Conservation (phyloP, 2,329 filamentous ascomycete genomes). For the Scedosporium dehoogii region DNA sequence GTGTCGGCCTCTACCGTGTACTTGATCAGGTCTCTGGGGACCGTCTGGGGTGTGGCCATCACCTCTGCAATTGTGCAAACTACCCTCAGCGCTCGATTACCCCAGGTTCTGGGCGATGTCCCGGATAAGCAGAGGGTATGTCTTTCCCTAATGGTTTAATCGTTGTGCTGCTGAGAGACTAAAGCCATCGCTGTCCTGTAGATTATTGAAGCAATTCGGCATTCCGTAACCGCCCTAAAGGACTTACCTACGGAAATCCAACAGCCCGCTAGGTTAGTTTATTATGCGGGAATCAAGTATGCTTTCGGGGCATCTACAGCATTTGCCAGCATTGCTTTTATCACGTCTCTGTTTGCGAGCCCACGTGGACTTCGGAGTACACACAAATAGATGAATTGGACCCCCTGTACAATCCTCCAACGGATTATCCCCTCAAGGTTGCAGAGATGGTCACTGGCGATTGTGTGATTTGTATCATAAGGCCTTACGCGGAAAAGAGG, state of each 20-base stretch:
- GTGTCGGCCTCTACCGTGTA: slow-evolving; percentile 54
- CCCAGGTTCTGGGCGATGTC: slow-evolving; percentile 41
- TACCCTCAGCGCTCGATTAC: slow-evolving; percentile 43
- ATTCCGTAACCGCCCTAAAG: slow-evolving; percentile 47
- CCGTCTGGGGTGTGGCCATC: slow-evolving; percentile 54
- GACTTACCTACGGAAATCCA: slow-evolving; percentile 46
- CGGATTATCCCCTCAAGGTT: no score
- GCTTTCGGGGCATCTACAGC: slow-evolving; percentile 45
- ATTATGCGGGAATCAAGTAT: slow-evolving; percentile 47
- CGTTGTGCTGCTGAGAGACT: slow-evolving; percentile 11
- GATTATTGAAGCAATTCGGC: slow-evolving; percentile 52
- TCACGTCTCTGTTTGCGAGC: slow-evolving; percentile 20
- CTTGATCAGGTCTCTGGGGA: slow-evolving; percentile 51
- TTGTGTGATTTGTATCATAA: no score
- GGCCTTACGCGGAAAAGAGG: no score
- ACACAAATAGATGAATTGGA: slow-evolving; percentile 11
- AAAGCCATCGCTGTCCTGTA: slow-evolving; percentile 18
- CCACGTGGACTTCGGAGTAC: slow-evolving; percentile 21
- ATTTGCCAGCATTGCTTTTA: slow-evolving; percentile 35
- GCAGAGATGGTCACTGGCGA: no score
- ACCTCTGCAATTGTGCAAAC: slow-evolving; percentile 55
- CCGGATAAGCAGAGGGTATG: slow-evolving; percentile 49
- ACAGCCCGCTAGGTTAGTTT: slow-evolving; percentile 44
- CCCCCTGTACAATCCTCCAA: no score
- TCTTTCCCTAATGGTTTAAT: background rate